These are phyloP conservation scores for Cutaneotrichosporon sp. DNA, from an alignment of 1,284 basidiomycete genomes.

Conservation along the genomic window DNA sequence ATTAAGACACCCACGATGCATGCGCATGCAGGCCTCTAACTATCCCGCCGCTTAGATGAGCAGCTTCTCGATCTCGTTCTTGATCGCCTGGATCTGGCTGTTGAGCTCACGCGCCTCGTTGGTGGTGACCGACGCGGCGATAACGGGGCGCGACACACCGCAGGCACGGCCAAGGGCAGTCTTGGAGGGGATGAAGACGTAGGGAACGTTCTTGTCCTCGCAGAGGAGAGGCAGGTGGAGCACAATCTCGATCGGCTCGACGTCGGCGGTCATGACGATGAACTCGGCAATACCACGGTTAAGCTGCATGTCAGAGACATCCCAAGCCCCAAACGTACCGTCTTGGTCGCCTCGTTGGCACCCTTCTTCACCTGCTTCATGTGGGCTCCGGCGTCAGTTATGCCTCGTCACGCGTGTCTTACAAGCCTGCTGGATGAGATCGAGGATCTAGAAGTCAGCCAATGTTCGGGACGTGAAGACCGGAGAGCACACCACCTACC, in stretches of 20 bases:
- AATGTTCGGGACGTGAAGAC: background rate
- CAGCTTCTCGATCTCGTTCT: constrained; percentile 78
- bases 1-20: background rate
- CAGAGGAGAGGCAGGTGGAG: constrained; percentile 95
- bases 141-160: constrained; percentile 91
- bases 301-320: constrained; percentile 7
- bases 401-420: background rate
- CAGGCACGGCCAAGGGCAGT: constrained; percentile 81
- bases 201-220: constrained; percentile 93
- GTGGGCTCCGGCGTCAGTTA: background rate
- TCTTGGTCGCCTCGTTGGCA: constrained; percentile 69
- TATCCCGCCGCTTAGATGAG: constrained; percentile 50
- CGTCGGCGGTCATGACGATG: constrained; percentile 95
- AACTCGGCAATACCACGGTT: constrained; percentile 93
- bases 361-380: constrained; percentile 98
- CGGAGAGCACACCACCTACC: constrained; percentile 50
- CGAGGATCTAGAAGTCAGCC: constrained; percentile 63
- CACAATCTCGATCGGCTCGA: constrained; percentile 95
- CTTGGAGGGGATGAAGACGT: constrained; percentile 16
- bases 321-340: constrained; percentile 38
- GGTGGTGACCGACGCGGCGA: constrained; percentile 90
- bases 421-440: constrained; percentile 76
- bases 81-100: constrained; percentile 84
- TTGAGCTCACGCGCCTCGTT: constrained; percentile 90
- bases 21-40: background rate